These are phyloP conservation scores for Haematococcus lacustris DNA, from an alignment of 139 green algal species.

Conservation along the genomic window DNA sequence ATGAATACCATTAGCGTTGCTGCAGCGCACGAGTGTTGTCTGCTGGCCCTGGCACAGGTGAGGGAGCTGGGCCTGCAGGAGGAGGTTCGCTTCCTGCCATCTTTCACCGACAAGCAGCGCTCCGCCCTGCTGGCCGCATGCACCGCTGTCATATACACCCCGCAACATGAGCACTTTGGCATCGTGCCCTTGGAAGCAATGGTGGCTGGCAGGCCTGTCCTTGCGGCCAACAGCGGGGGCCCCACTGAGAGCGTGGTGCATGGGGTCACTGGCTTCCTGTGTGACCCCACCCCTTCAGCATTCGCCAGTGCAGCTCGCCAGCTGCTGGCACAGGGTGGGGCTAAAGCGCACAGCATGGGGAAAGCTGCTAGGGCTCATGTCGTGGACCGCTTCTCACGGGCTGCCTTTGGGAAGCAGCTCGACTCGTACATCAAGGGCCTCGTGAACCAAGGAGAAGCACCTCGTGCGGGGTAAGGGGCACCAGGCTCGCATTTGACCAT, in stretches of 20 bases:
- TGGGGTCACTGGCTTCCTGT: slow-evolving; percentile 61
- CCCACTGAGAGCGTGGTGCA: slow-evolving; percentile 71
- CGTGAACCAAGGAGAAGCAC: too few species aligned
- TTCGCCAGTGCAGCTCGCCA: slow-evolving; percentile 20
- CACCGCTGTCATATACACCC: slow-evolving; percentile 82
- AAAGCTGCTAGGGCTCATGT: too few species aligned
- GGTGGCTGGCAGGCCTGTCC: slow-evolving; percentile 72
- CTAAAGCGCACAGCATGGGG: too few species aligned
- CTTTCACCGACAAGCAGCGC: slow-evolving; percentile 75
- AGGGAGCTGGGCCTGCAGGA: slow-evolving; percentile 43
- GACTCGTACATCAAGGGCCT: too few species aligned
- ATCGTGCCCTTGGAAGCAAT: slow-evolving; percentile 98
- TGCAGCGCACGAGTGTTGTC: too few species aligned
- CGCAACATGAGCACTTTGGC: slow-evolving; percentile 92
- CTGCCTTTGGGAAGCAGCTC: too few species aligned
- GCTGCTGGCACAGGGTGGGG: slow-evolving; percentile 34
- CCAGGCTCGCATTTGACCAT: too few species aligned
- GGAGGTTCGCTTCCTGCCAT: slow-evolving; percentile 73
- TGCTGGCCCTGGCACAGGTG: slow-evolving; percentile 46
- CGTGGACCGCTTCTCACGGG: too few species aligned
- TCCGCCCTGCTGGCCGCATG: slow-evolving; percentile 57
- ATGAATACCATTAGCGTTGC: too few species aligned
- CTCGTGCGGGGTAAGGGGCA: too few species aligned
- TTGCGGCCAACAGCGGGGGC: slow-evolving; percentile 82
- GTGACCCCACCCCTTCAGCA: slow-evolving; percentile 38